Base-by-base conservation (phyloP, 1,139 yeast genomes). In the Yamadazyma triangularis region DNA sequence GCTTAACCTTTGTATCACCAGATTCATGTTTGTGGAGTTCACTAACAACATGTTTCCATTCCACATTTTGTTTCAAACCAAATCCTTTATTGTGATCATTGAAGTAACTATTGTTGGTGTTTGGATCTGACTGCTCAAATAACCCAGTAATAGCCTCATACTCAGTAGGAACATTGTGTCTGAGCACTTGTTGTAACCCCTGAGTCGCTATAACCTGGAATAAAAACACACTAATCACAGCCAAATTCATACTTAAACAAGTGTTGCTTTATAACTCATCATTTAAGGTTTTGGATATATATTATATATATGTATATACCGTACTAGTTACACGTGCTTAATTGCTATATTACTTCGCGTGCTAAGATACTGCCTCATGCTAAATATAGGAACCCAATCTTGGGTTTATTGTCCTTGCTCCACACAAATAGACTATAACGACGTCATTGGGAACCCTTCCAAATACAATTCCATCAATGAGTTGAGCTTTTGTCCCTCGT, bases 401-500 rank as follows among this genome's bases (percentile, higher is more conserved):
- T 18, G 6, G 6, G 20, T 18, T 18, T 37, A 28, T 28, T 42
- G 46, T 33, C 28, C 39, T 10, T 40, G 46, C 27, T 30, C 37
- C 4, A 25, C 10, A 3, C 22, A 26, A 18, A 7, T 25, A 3
- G 30, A 30, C 7, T 27, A 28, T 25, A n/a, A 23, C 4, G 15
- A 30, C 6, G 34, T 33, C 2, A 23, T 33, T 14, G 8, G 15
- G 13, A 21, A 18, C 7, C 23, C 14, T 2, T n/a, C 4, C 12
- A 25, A 35, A 13, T 26, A 13, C 19, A 38, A 39, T 28, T 22
- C 29, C 25, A 26, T 42, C 4, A 40, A 42, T 19, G 49, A 56
- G 12, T 40, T 63, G n/a, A 57, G 48, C 32, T 64, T 63, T 35
- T 67, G 73, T 37, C 66, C 68, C 4, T 44, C 50, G 13, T 67